Conservation (phyloP, 768 basidiomycete genomes). For the Psilocybe sp. region DNA sequence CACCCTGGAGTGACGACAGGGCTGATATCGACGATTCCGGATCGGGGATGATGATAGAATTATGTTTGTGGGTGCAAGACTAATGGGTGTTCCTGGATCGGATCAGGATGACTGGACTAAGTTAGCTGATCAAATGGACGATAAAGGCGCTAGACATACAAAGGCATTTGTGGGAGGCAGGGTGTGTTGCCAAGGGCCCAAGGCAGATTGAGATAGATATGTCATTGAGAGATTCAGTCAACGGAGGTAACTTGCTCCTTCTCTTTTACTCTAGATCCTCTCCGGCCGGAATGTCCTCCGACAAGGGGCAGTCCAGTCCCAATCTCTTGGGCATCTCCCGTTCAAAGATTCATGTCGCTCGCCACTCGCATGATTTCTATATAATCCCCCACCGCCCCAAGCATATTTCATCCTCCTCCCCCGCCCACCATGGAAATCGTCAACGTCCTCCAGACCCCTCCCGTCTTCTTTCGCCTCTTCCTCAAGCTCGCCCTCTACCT, state of each 20-base stretch:
- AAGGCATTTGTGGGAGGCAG: background rate
- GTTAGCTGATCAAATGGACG: conserved; percentile 6
- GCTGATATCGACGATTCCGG: conserved; percentile 8
- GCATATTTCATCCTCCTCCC: conserved; percentile 8
- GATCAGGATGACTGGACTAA: conserved; percentile 7
- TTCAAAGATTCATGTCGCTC: too few relatives aligned
- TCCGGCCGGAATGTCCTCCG: conserved; percentile 20
- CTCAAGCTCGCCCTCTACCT: conserved; percentile 44
- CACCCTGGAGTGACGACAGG: conserved; percentile 7
- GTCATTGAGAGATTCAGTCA: conserved; percentile 30
- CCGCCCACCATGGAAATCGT: conserved; percentile 34
- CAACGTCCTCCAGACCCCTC: conserved; percentile 51
- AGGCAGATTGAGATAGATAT: conserved; percentile 4
- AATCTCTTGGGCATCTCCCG: too few relatives aligned
- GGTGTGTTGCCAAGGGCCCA: background rate
- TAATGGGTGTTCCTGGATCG: conserved; percentile 13
- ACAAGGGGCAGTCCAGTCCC: conserved; percentile 16
- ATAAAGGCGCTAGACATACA: conserved; percentile 8
- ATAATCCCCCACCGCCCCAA: conserved; percentile 1
- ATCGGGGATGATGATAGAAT: conserved; percentile 2
- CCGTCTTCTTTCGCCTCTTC: conserved; percentile 47
- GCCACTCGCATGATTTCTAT: background rate
- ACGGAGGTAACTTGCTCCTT: conserved; percentile 19
- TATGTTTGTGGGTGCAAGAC: conserved; percentile 15
- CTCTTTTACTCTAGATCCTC: conserved; percentile 16